Evolutionary conservation across 2,329 filamentous ascomycete species (phyloP).

Genomic region (Stagonosporopsis tanaceti): DNA sequence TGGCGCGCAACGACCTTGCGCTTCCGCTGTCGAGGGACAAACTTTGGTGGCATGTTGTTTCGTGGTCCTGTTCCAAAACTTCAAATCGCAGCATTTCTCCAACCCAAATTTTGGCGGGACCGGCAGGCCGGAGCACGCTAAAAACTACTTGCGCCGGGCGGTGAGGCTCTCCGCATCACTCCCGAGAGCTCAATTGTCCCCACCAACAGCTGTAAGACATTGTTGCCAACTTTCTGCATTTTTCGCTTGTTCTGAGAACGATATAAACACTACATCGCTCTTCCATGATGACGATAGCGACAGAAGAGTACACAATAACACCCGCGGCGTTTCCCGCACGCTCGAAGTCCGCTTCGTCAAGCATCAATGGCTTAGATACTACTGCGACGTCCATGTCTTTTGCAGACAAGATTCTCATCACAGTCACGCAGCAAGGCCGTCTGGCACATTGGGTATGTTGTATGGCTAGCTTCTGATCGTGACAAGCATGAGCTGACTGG

Average conservation of each 20-base stretch:
- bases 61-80: not conserved
- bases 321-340: slow-evolving; percentile 71
- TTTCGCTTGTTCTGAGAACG: not conserved
- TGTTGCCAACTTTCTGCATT: not conserved
- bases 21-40: slow-evolving; percentile 65
- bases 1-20: slow-evolving; percentile 71
- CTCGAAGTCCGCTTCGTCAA: slow-evolving; percentile 63
- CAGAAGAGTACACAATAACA: slow-evolving; percentile 33
- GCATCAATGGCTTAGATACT: slow-evolving; percentile 74
- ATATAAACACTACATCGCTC: not conserved
- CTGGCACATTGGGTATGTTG: slow-evolving; percentile 86
- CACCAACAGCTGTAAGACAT: not conserved
- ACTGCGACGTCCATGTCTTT: slow-evolving; percentile 78
- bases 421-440: slow-evolving; percentile 83
- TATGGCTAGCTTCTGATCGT: not conserved
- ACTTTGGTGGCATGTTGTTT: slow-evolving; percentile 49
- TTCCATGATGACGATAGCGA: slow-evolving; percentile 15
- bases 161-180: slow-evolving; percentile 30
- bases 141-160: slow-evolving; percentile 1
- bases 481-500: slow-evolving; percentile 20
- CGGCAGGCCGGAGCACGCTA: slow-evolving; percentile 22
- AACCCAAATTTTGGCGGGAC: slow-evolving; percentile 48
- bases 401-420: slow-evolving; percentile 89
- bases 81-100: slow-evolving; percentile 9
- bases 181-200: slow-evolving; percentile 13